Evolutionary conservation across 768 basidiomycete species (phyloP).

Genomic region (Podaxis pistillaris): DNA sequence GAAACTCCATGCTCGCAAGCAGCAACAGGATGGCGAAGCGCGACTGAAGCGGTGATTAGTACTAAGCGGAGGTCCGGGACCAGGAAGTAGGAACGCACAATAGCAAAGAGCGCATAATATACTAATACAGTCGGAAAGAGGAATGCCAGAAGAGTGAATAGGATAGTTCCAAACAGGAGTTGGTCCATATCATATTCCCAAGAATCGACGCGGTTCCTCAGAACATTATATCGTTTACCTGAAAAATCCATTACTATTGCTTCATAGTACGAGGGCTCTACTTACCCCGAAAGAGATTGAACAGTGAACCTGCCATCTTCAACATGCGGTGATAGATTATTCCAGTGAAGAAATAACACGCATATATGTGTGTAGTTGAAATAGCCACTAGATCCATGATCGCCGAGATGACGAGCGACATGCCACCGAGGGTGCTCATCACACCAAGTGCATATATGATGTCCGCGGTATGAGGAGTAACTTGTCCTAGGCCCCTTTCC

Average conservation of each 20-base stretch:
- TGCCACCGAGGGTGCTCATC: constrained; percentile 21
- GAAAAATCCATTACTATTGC: not conserved
- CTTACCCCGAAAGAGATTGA: constrained; percentile 87
- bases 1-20: constrained; percentile 62
- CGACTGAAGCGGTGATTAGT: constrained; percentile 17
- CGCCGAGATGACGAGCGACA: constrained; percentile 15
- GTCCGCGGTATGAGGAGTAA: constrained; percentile 20
- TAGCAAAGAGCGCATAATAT: constrained; percentile 82
- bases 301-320: constrained; percentile 61
- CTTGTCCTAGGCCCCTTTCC: constrained; percentile 33
- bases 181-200: constrained; percentile 94
- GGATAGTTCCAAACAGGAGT: constrained; percentile 88
- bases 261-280: not conserved
- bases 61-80: constrained; percentile 44
- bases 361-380: constrained; percentile 65
- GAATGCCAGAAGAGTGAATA: constrained; percentile 81
- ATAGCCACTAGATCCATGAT: constrained; percentile 15
- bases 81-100: constrained; percentile 35
- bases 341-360: constrained; percentile 65
- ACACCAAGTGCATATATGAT: constrained; percentile 35
- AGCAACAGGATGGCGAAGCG: constrained; percentile 46
- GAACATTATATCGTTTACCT: constrained; percentile 88
- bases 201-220: constrained; percentile 85
- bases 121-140: constrained; percentile 82
- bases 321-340: constrained; percentile 61